Conservation (phyloP, 805 yeast species). For the Saccharomycopsis malanga region DNA sequence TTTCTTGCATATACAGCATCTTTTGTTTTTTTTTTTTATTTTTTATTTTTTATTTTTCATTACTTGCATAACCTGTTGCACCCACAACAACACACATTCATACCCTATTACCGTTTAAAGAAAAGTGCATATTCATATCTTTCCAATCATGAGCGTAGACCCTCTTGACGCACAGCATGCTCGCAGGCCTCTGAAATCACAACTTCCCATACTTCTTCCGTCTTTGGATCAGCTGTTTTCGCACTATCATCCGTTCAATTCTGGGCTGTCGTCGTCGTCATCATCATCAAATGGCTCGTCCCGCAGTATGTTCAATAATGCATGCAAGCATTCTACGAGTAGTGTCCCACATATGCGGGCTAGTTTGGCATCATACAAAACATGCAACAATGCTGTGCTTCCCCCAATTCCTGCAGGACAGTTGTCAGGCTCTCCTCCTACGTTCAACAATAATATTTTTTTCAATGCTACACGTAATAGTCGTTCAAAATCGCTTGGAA, state of each 20-base stretch:
- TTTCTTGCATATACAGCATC: not conserved
- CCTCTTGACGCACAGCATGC: not conserved
- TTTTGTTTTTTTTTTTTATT: not conserved
- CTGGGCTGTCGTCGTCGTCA: conserved; percentile 26
- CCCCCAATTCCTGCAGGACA: not conserved
- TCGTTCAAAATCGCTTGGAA: conserved; percentile 4
- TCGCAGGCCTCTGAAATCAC: not conserved
- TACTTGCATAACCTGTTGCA: not conserved
- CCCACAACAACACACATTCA: not conserved
- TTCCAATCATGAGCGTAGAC: not conserved
- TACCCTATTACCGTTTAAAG: not conserved
- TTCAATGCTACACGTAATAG: not conserved
- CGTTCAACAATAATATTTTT: not conserved
- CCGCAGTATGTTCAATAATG: too few species aligned
- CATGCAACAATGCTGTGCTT: not conserved
- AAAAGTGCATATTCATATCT: not conserved
- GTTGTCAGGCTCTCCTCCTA: not conserved
- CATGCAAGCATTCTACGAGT: too few species aligned
- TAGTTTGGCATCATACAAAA: conserved; percentile 7
- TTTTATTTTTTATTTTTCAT: not conserved
- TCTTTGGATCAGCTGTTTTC: not conserved
- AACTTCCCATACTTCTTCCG: not conserved
- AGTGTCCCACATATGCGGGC: too few species aligned
- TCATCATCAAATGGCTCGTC: not conserved
- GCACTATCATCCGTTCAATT: not conserved